phyloP scores from a whole-genome alignment of 805 yeast genomes.

The Candida rishiriensis region DNA sequence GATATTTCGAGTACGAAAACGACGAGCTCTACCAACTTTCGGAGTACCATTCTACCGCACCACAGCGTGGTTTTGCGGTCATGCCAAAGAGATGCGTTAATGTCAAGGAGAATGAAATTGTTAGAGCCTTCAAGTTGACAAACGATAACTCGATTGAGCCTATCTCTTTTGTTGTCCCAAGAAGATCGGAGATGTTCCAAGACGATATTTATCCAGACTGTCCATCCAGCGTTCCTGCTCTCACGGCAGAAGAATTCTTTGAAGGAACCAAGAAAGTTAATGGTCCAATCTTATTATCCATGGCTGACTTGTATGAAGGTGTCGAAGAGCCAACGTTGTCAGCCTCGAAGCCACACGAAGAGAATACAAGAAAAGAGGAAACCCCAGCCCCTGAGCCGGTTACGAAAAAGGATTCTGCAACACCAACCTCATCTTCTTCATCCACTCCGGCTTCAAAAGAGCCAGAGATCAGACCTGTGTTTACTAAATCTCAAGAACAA shows the following conservation, averaged over 20 bases:
- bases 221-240: conserved; percentile 74
- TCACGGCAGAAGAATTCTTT: conserved; percentile 75
- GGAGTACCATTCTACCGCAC: conserved; percentile 84
- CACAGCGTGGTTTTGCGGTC: conserved; percentile 94
- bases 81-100: conserved; percentile 81
- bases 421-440: conserved; percentile 1
- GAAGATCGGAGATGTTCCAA: conserved; percentile 91
- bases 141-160: conserved; percentile 85
- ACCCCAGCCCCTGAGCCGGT: conserved; percentile 12
- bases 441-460: background rate
- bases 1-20: conserved; percentile 84
- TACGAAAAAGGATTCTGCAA: background rate
- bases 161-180: conserved; percentile 86
- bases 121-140: conserved; percentile 80
- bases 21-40: conserved; percentile 80
- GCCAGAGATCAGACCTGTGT: conserved; percentile 11
- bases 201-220: conserved; percentile 90
- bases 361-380: conserved; percentile 7
- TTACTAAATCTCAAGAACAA: conserved; percentile 29
- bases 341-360: conserved; percentile 33
- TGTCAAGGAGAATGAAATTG: conserved; percentile 78
- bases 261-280: conserved; percentile 65
- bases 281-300: conserved; percentile 74
- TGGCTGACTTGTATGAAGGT: conserved; percentile 81
- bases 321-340: conserved; percentile 48